Evolutionary conservation across 2,329 filamentous ascomycete genomes (phyloP).

Genomic region (Delphinella strobiligena): DNA sequence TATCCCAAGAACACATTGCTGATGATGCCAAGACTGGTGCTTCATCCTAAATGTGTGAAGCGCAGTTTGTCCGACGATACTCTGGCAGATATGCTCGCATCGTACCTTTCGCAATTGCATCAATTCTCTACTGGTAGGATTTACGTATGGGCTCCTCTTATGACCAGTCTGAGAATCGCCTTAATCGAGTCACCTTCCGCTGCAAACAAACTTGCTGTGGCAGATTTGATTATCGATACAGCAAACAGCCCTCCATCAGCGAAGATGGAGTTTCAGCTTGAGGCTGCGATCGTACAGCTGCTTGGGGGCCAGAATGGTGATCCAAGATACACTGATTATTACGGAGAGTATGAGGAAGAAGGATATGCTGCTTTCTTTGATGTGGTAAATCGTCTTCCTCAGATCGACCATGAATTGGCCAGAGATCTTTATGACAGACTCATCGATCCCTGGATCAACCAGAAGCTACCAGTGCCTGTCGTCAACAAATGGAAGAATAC

Average conservation of each 20-base stretch:
- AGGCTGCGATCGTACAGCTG: conserved; percentile 25
- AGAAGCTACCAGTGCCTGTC: conserved; percentile 30
- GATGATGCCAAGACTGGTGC: conserved; percentile 24
- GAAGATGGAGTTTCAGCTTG: conserved; percentile 33
- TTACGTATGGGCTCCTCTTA: conserved; percentile 20
- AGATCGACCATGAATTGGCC: conserved; percentile 14
- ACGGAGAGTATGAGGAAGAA: conserved; percentile 29
- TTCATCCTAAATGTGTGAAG: conserved; percentile 22
- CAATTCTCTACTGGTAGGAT: conserved; percentile 16
- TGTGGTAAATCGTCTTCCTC: conserved; percentile 27
- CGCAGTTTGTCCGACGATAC: conserved; percentile 9
- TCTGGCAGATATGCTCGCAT: conserved; percentile 3
- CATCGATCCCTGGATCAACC: conserved; percentile 30
- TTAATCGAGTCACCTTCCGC: conserved; percentile 17
- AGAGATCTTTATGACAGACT: conserved; percentile 22
- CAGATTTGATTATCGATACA: conserved; percentile 27
- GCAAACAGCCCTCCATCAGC: conserved; percentile 29
- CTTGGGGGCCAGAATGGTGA: conserved; percentile 19
- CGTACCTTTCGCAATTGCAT: conserved; percentile 7
- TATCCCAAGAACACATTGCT: conserved; percentile 29
- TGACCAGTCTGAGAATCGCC: conserved; percentile 14
- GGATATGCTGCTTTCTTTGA: conserved; percentile 35
- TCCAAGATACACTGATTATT: conserved; percentile 30
- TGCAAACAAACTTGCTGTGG: conserved; percentile 22
- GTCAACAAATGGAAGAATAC: conserved; percentile 37